A percentile compares a stretch with the other conserved stretches of the same genome.
Evolutionary conservation across 805 yeast genomes (phyloP).

Genomic region (Zygosaccharomyces bisporus): DNA sequence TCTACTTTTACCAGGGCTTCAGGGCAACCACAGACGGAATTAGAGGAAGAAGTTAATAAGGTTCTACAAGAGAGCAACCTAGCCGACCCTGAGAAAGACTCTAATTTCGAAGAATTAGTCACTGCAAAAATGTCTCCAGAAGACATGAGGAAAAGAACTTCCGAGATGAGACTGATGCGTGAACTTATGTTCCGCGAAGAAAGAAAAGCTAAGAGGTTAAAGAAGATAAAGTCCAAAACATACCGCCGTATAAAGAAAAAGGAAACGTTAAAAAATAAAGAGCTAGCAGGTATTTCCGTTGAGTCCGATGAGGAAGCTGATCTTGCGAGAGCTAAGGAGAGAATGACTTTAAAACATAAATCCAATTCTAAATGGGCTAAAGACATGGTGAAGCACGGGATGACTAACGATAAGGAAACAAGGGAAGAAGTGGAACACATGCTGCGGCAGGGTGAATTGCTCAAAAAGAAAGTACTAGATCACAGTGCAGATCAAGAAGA

Average conservation of each 20-base stretch:
- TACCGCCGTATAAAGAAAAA: slow-evolving; percentile 83
- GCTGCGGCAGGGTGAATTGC: slow-evolving; percentile 79
- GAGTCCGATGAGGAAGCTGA: slow-evolving; percentile 62
- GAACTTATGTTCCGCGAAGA: slow-evolving; percentile 97
- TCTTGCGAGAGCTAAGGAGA: slow-evolving; percentile 76
- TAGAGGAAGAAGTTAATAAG: slow-evolving; percentile 62
- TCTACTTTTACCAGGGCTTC: slow-evolving; percentile 51
- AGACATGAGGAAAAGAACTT: slow-evolving; percentile 71
- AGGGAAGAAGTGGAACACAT: slow-evolving; percentile 92
- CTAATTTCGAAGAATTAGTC: slow-evolving; percentile 84
- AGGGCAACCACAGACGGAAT: slow-evolving; percentile 49
- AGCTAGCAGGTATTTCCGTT: slow-evolving; percentile 48
- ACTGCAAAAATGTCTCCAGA: slow-evolving; percentile 76
- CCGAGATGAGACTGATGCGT: slow-evolving; percentile 85
- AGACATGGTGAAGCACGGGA: slow-evolving; percentile 82
- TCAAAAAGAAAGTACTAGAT: slow-evolving; percentile 70
- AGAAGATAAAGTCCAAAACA: slow-evolving; percentile 90
- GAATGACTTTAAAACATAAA: slow-evolving; percentile 89
- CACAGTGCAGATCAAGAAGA: slow-evolving; percentile 49
- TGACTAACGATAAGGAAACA: slow-evolving; percentile 79
- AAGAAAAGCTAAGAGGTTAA: slow-evolving; percentile 81
- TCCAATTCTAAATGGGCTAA: slow-evolving; percentile 88
- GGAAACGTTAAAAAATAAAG: slow-evolving; percentile 68
- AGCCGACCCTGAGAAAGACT: slow-evolving; percentile 66
- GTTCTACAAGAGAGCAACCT: slow-evolving; percentile 63